Conservation (phyloP, 345 rosid species). For the Rhodamnia rubescens region DNA sequence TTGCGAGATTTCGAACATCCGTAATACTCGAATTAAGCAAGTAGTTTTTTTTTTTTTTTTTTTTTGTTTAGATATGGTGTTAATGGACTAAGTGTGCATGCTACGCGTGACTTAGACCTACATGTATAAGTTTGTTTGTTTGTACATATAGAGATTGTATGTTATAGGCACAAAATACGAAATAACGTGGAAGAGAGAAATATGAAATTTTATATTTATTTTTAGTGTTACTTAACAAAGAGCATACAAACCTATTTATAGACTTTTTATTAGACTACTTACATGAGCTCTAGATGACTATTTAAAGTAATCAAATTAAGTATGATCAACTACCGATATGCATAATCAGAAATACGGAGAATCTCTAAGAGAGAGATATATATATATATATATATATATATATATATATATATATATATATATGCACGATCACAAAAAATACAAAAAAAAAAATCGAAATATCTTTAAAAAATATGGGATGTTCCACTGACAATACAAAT, state of each 20-base stretch:
- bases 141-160: background rate
- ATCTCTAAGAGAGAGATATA: background rate
- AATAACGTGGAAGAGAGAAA: background rate
- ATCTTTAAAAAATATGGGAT: background rate
- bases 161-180: background rate
- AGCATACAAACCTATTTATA: background rate
- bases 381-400: too few species aligned
- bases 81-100: background rate
- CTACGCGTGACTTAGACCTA: background rate
- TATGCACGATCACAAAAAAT: background rate
- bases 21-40: background rate
- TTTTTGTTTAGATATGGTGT: fast-evolving
- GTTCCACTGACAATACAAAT: fast-evolving
- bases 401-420: too few species aligned
- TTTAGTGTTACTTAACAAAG: background rate
- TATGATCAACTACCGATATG: background rate
- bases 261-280: too few species aligned
- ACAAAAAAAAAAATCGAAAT: fast-evolving
- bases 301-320: background rate
- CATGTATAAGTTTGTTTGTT: background rate
- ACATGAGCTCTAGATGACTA: too few species aligned
- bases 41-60: background rate
- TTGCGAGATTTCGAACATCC: background rate
- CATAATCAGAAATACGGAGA: background rate
- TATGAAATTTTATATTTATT: background rate